Percentiles rank a stretch among this genome's conserved stretches.
phyloP scores from a whole-genome alignment of 169 alveolate genomes.

The Cytauxzoon felis region DNA sequence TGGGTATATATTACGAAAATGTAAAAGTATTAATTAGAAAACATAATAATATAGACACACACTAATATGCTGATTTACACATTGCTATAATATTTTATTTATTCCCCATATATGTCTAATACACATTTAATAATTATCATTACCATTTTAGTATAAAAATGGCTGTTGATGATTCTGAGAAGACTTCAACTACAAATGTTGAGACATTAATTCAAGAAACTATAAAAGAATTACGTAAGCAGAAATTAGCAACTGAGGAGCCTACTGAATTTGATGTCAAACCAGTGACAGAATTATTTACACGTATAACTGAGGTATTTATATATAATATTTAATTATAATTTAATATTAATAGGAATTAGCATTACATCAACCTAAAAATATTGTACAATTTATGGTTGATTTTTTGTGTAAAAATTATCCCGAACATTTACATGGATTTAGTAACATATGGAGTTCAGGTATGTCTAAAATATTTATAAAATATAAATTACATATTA shows the following conservation, averaged over 20 bases:
- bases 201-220: conserved; percentile 33
- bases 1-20: conserved; percentile 7
- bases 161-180: too few species aligned
- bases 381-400: conserved; percentile 68
- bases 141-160: background rate
- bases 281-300: conserved; percentile 45
- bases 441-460: conserved; percentile 68
- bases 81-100: background rate
- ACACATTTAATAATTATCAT: background rate
- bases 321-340: background rate
- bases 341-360: conserved; percentile 58
- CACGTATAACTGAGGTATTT: conserved; percentile 52
- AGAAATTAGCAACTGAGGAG: conserved; percentile 13
- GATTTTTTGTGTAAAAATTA: conserved; percentile 75
- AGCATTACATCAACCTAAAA: conserved; percentile 61
- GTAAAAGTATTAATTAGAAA: background rate
- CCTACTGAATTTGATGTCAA: conserved; percentile 40
- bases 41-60: background rate
- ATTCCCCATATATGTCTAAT: conserved; percentile 8
- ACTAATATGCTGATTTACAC: background rate
- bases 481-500: background rate
- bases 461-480: conserved; percentile 35
- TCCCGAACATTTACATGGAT: conserved; percentile 76
- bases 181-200: background rate
- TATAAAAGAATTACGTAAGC: conserved; percentile 53